phyloP scores from a whole-genome alignment of 345 rosid species.

The Melaleuca quinquenervia region DNA sequence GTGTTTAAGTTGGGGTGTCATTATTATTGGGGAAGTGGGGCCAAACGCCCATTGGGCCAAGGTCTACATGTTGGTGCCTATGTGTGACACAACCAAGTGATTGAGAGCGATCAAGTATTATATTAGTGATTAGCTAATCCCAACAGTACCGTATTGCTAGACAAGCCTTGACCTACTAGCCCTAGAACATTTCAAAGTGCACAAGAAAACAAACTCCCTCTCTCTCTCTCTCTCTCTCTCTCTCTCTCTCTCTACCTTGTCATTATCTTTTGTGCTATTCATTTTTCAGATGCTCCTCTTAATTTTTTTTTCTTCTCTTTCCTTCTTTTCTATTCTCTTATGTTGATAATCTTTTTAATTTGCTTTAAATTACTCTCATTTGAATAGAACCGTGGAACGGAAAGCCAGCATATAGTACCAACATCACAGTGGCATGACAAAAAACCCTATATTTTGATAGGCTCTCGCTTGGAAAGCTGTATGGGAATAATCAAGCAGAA shows the following conservation, averaged over 20 bases:
- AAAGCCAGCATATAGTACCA: background rate
- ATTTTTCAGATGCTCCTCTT: conserved; percentile 19
- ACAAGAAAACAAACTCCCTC: background rate
- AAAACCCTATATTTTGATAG: background rate
- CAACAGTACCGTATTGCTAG: conserved; percentile 22
- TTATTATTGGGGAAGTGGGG: conserved; percentile 30
- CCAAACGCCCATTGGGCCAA: conserved; percentile 14
- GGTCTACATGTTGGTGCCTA: conserved; percentile 61
- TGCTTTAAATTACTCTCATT: background rate
- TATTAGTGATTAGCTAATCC: conserved; percentile 18
- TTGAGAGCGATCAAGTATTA: conserved; percentile 15
- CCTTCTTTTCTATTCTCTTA: background rate
- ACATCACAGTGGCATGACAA: background rate
- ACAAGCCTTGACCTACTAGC: conserved; percentile 31
- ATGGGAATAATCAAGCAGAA: background rate
- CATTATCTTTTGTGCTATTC: conserved; percentile 39
- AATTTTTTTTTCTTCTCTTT: background rate
- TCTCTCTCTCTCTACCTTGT: conserved; percentile 12
- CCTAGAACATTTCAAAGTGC: conserved; percentile 9
- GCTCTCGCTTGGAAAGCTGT: background rate
- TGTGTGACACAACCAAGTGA: conserved; percentile 33
- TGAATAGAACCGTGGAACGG: background rate
- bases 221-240: background rate
- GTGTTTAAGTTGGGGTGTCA: conserved; percentile 25
- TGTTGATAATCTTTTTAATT: background rate